A percentile compares a stretch with the other conserved stretches of the same genome.
Conservation (phyloP, 2,329 filamentous ascomycete species). For the Blastomyces emzantsi region DNA sequence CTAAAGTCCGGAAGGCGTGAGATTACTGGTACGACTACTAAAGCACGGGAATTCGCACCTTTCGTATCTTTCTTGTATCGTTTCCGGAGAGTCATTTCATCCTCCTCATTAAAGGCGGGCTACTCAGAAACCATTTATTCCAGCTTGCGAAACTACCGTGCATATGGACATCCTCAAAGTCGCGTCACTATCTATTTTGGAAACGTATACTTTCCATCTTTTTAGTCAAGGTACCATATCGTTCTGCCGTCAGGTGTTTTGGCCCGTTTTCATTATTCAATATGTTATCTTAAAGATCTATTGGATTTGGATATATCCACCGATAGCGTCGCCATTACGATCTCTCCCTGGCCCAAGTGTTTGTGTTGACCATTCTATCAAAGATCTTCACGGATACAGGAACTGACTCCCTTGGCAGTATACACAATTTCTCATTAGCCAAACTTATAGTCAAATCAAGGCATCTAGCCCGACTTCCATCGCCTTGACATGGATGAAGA, state of each 20-base stretch:
- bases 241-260: neutral
- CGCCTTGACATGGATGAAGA: slow-evolving; percentile 5
- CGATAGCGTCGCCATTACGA: slow-evolving; percentile 5
- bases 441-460: slow-evolving; percentile 7
- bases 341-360: slow-evolving; percentile 9
- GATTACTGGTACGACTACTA: neutral
- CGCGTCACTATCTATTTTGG: neutral
- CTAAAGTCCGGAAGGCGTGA: neutral
- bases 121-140: neutral
- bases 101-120: neutral
- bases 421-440: slow-evolving; percentile 4
- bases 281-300: neutral
- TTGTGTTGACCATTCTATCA: neutral
- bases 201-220: neutral
- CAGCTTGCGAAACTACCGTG: neutral
- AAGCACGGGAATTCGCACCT: neutral
- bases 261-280: neutral
- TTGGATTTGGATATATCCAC: slow-evolving; percentile 6
- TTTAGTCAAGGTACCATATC: neutral
- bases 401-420: neutral
- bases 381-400: neutral
- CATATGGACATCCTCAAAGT: neutral
- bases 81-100: neutral
- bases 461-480: slow-evolving; percentile 2
- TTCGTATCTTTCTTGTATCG: neutral